Base-by-base conservation (phyloP, 768 basidiomycete species). In the Aureoboletus auriporus region DNA sequence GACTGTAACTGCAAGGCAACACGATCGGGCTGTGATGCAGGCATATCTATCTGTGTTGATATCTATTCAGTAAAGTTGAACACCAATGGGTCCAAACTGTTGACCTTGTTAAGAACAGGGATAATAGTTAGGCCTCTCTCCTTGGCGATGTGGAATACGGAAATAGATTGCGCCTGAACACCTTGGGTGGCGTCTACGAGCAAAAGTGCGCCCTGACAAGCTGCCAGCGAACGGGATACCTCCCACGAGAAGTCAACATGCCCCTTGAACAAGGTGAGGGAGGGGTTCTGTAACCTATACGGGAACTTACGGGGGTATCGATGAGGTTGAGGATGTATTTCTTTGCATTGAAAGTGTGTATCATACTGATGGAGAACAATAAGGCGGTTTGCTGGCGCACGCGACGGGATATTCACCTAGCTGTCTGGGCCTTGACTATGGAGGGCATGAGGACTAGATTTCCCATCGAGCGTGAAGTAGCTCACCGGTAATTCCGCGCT, bases 201-300 rank as follows among this genome's bases (percentile, higher is more conserved):
- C 33, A 84, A 65, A 36, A 84, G 64, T 9, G 91, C 95, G 8
- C 96, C 96, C 71, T 99, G 90, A 56, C 89, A 96, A 29, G 95
- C 93, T 4, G 92, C 85, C 35, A 98, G 70, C 26, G 90, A 93
- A 41, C 96, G 80, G 13, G 92, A 87, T 30, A 99, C 92, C 68
- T 98, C 95, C 84, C 93, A 96, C 49, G 91, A 80, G 69, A 99
- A 99, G 71, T 99, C 96, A 33, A 97, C 96, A 69, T 99, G 96
- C 2, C 96, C 94, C 81, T 89, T 54, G 8, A 13, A 28, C 2
- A 3, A 27, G n/a, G 14, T 66, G 27, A 55, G 46, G 20, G 6
- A 12, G 43, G 26, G 13, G 1, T 8, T n/a, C 12, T 13, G 30
- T 13, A 20, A 3, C 13, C 12, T 23, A 1, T 27, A 30, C 9